phyloP scores from a whole-genome alignment of 495 filamentous ascomycete species.

The Xylaria scruposa region DNA sequence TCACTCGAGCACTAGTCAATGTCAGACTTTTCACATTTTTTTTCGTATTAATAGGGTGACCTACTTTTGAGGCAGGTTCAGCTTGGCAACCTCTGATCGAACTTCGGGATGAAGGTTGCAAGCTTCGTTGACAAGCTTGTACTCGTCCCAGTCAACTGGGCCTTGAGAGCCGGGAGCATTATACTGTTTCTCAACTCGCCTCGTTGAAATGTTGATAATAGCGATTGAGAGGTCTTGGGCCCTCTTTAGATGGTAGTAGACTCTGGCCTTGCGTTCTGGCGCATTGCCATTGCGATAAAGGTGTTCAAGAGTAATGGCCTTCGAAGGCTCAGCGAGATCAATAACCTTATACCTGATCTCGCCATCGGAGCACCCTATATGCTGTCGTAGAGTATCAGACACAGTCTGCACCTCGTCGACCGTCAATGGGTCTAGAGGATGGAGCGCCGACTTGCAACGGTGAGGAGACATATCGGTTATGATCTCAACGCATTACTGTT shows the following conservation, averaged over 20 bases:
- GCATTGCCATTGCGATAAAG: background rate
- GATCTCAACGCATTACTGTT: background rate
- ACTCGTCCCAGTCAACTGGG: conserved; percentile 7
- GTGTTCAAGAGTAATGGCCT: background rate
- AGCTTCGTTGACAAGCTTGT: background rate
- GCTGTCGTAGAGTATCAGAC: background rate
- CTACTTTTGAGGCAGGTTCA: background rate
- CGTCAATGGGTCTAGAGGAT: conserved; percentile 1
- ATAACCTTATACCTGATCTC: background rate
- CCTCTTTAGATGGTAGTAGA: conserved; percentile 1
- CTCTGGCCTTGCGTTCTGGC: background rate
- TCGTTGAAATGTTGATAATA: background rate
- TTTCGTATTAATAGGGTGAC: background rate
- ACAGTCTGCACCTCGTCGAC: background rate
- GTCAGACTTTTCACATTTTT: background rate
- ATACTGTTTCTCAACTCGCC: background rate
- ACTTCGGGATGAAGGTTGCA: conserved; percentile 1
- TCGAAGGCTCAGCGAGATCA: background rate
- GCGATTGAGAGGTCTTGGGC: background rate
- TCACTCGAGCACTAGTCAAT: background rate
- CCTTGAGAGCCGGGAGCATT: background rate
- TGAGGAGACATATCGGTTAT: background rate
- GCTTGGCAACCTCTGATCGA: background rate
- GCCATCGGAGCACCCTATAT: background rate
- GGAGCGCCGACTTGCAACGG: background rate